Evolutionary conservation across 2,329 filamentous ascomycete genomes (phyloP).

Genomic region (Verticillium tricorpus): DNA sequence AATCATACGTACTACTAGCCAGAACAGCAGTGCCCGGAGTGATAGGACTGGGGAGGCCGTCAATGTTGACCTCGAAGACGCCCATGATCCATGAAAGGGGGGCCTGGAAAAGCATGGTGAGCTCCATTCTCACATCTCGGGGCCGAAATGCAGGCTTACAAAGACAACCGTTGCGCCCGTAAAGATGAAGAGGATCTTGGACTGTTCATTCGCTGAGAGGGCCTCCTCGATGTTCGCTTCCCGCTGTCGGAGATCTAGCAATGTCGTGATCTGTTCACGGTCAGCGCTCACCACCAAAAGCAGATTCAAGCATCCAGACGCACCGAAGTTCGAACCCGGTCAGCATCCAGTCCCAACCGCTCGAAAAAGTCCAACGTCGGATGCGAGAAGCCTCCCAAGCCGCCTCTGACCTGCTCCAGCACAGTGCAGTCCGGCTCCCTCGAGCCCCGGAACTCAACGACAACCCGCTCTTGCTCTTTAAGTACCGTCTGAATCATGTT

Average conservation of each 20-base stretch:
- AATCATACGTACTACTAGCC: conserved; percentile 5
- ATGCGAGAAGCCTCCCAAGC: conserved; percentile 5
- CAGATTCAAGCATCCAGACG: neutral
- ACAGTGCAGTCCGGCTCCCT: conserved; percentile 1
- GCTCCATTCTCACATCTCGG: neutral
- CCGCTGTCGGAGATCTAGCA: conserved; percentile 12
- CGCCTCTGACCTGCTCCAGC: neutral
- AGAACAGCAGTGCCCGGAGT: conserved; percentile 3
- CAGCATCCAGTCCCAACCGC: conserved; percentile 11
- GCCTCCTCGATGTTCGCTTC: conserved; percentile 15
- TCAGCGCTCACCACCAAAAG: neutral
- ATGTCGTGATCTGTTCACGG: conserved; percentile 9
- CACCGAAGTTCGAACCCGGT: conserved; percentile 11
- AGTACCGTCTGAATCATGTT: conserved; percentile 14
- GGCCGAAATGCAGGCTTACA: neutral
- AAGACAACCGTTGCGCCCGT: conserved; percentile 11
- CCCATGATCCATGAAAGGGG: conserved; percentile 11
- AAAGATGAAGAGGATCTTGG: conserved; percentile 16
- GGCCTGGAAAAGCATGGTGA: neutral
- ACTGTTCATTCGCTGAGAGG: conserved; percentile 13
- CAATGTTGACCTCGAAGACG: conserved; percentile 10
- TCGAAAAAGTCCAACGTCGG: conserved; percentile 13
- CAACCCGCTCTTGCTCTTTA: conserved; percentile 12
- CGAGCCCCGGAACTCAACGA: conserved; percentile 8
- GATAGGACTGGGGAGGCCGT: conserved; percentile 2